Conservation (phyloP, 306 rosid species). For the Ceratonia siliqua region DNA sequence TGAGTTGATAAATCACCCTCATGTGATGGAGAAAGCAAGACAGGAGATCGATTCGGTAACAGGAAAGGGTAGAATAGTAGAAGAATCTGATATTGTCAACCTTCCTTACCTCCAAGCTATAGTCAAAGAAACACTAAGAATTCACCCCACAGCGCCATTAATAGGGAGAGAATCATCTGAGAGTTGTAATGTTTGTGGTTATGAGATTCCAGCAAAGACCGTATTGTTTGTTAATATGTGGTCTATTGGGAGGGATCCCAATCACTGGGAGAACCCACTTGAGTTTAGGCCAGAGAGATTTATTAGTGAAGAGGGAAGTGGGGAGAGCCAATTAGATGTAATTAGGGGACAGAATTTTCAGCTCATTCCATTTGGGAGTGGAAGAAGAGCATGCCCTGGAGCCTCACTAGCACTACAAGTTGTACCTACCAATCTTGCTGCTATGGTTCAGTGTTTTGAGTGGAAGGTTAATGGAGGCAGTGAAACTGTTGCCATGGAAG, state of each 20-base stretch:
- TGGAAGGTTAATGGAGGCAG: slow-evolving; percentile 40
- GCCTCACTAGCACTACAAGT: slow-evolving; percentile 49
- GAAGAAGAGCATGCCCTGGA: slow-evolving; percentile 64
- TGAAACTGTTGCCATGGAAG: slow-evolving; percentile 45
- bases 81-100: slow-evolving; percentile 60
- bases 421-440: slow-evolving; percentile 47
- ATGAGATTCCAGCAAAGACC: slow-evolving; percentile 59
- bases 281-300: slow-evolving; percentile 74
- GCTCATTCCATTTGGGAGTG: slow-evolving; percentile 60
- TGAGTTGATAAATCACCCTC: slow-evolving; percentile 65
- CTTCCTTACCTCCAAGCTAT: slow-evolving; percentile 69
- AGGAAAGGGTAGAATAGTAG: slow-evolving; percentile 43
- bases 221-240: slow-evolving; percentile 55
- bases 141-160: slow-evolving; percentile 70
- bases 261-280: slow-evolving; percentile 56
- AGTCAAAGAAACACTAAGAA: slow-evolving; percentile 73
- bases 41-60: slow-evolving; percentile 52
- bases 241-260: slow-evolving; percentile 68
- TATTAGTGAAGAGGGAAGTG: slow-evolving; percentile 27
- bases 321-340: slow-evolving; percentile 39
- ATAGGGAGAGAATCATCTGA: slow-evolving; percentile 51
- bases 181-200: slow-evolving; percentile 40
- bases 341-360: slow-evolving; percentile 57
- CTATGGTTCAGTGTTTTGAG: slow-evolving; percentile 62
- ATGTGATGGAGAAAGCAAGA: slow-evolving; percentile 62